phyloP scores from a whole-genome alignment of 2,329 filamentous ascomycete species.

The Gliomastix tumulicola region DNA sequence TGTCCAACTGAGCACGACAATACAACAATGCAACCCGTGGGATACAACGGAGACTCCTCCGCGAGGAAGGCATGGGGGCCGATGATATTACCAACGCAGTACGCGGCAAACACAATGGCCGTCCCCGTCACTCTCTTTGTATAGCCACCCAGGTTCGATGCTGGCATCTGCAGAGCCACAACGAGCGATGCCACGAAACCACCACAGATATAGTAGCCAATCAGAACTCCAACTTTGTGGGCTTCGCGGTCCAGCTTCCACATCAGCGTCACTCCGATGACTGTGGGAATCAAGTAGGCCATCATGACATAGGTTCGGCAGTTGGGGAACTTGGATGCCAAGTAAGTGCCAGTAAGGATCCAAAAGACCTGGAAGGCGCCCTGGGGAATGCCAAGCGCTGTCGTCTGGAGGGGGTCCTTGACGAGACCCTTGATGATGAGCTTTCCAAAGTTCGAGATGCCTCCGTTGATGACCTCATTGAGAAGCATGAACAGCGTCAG shows the following conservation, averaged over 20 bases:
- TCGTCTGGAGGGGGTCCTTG: slow-evolving; percentile 26
- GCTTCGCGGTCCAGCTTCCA: slow-evolving; percentile 36
- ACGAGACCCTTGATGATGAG: slow-evolving; percentile 41
- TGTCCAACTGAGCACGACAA: slow-evolving; percentile 34
- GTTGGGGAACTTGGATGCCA: slow-evolving; percentile 43
- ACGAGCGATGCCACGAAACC: slow-evolving; percentile 44
- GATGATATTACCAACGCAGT: slow-evolving; percentile 34
- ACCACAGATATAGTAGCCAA: slow-evolving; percentile 43
- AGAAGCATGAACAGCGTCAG: slow-evolving; percentile 46
- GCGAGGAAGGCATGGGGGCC: slow-evolving; percentile 38
- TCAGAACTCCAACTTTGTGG: slow-evolving; percentile 37
- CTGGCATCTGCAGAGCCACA: slow-evolving; percentile 44
- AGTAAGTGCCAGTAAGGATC: slow-evolving; percentile 42
- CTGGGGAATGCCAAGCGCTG: slow-evolving; percentile 45
- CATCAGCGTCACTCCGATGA: slow-evolving; percentile 38
- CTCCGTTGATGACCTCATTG: slow-evolving; percentile 47
- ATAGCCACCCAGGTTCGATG: slow-evolving; percentile 38
- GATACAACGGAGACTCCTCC: slow-evolving; percentile 36
- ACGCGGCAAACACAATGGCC: slow-evolving; percentile 37
- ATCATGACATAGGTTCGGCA: slow-evolving; percentile 44
- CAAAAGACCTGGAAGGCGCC: slow-evolving; percentile 47
- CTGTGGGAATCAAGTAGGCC: slow-evolving; percentile 41
- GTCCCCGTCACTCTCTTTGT: slow-evolving; percentile 38
- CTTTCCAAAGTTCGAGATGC: slow-evolving; percentile 51
- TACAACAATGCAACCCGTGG: slow-evolving; percentile 42